Evolutionary conservation across 176 grass and related monocot genomes (phyloP).

Genomic region (Pontederia paniculata): DNA sequence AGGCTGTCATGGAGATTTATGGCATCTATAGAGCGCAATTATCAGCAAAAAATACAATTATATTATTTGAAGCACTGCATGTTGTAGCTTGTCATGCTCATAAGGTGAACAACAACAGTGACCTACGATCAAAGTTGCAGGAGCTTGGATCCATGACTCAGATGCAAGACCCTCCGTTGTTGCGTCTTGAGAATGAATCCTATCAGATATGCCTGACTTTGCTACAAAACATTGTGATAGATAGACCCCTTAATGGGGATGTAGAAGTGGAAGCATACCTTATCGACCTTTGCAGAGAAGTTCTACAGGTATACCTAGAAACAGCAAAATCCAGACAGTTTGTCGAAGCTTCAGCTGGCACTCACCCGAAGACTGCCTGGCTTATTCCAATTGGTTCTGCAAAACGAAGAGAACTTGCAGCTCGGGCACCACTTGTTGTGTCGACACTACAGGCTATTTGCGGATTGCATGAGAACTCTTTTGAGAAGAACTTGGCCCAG

Average conservation of each 20-base stretch:
- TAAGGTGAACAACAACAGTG: slow-evolving; percentile 81
- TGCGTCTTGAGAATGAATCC: slow-evolving; percentile 93
- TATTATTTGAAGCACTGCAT: slow-evolving; percentile 93
- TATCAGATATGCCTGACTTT: slow-evolving; percentile 83
- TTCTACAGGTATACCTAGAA: slow-evolving; percentile 76
- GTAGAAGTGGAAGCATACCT: slow-evolving; percentile 57
- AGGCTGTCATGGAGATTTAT: slow-evolving; percentile 99
- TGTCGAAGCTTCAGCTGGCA: slow-evolving; percentile 20
- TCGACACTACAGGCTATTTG: slow-evolving; percentile 80
- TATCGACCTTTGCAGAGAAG: slow-evolving; percentile 73
- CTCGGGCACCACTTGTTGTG: slow-evolving; percentile 76
- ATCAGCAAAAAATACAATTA: slow-evolving; percentile 68
- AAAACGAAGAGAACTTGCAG: slow-evolving; percentile 88
- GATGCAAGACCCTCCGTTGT: slow-evolving; percentile 87
- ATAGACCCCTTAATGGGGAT: slow-evolving; percentile 38
- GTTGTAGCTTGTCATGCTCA: slow-evolving; percentile 79
- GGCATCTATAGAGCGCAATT: slow-evolving; percentile 78
- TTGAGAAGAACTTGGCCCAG: slow-evolving; percentile 67
- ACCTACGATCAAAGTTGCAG: slow-evolving; percentile 82
- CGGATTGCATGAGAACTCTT: slow-evolving; percentile 43
- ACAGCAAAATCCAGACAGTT: slow-evolving; percentile 54
- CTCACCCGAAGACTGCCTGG: slow-evolving; percentile 41
- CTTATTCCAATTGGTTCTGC: slow-evolving; percentile 79
- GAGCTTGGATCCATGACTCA: slow-evolving; percentile 94
- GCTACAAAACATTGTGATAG: slow-evolving; percentile 73